Base-by-base conservation (phyloP, 495 filamentous ascomycete species). In the Penicillium odoratum region DNA sequence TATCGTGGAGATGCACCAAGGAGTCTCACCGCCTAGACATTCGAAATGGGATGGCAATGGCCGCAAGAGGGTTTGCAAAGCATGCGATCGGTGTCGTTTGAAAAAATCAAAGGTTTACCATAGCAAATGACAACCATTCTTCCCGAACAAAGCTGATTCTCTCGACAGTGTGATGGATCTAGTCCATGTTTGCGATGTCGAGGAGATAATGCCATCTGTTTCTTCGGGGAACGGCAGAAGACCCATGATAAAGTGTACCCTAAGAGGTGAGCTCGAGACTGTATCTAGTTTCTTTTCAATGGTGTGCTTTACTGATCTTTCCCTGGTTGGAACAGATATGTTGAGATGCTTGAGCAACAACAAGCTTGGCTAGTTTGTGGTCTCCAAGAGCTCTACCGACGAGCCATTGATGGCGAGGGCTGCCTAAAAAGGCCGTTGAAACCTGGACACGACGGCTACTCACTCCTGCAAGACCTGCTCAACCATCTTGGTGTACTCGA, bases 331-430 rank as follows among this genome's bases (percentile, higher is more conserved):
- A 21, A 42, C 51, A 87, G 84, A 65, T 88, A 87, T 57, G 85
- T 86, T 33, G 85, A 88, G 61, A 86, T 88, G 81, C 81, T 88
- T n/a, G 85, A 88, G 59, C 83, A 86, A 59, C 85, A 88, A 73
- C 85, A 87, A 71, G 63, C 69, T 8, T 86, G 86, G 71, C 75
- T 88, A 3, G 84, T 87, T 46, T 68, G 83, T 36, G 84, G 78
- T 29, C 73, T 88, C 3, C 82, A 84, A 59, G 81, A 86, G 68
- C 63, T 86, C 36, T 88, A 88, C 64, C 74, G 74, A 48, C 81
- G 80, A 31, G 60, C 78, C 18, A 68, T 69, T 29, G 74, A 72
- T 28, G 77, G 80, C 36, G 73, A 82, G 58, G 70, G 72, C 40
- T 88, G 85, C 85, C 67, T 71, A 1, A 85, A 84, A 28, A 72